Evolutionary conservation across 306 rosid genomes (phyloP), one percentile per base, ranked within the genome.

Genomic region (Fagus sylvatica): DNA sequence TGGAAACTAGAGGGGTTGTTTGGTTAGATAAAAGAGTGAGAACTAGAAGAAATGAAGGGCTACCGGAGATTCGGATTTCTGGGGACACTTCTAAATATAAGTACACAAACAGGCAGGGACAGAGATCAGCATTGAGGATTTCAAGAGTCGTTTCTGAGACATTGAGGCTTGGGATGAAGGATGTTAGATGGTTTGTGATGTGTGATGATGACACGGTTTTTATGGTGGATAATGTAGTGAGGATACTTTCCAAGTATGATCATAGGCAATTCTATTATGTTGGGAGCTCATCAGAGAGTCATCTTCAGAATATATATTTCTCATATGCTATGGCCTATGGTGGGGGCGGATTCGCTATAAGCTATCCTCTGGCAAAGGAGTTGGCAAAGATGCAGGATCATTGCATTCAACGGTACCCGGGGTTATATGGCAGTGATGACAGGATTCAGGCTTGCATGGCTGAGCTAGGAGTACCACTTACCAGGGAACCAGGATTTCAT

Each of bases 381-480:
- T 28, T 95, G 28, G 90, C 89, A 46, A 95, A 86, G 85, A 91
- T 93, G 88, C 99, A 95, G 51, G 99, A 95, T 68, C 86, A 81
- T 28, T 93, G 99, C 76, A 91, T 91, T 82, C 93, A 91, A 13
- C 57, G 98, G 9, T 95, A 93, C 53, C 98, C 98, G 0, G 91
- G 80, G 32, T 76, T 95, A 74, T 95, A 95, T 69, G 99, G 99
- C 2, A 95, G 99, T 30, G 98, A 91, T 85, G 98, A 93, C 28
- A 79, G 99, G 61, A 93, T 93, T 79, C 99, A 95, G 40, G 99
- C 99, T 60, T 93, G 98, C 72, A 93, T 93, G 97, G 85, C 99
- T 7, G 99, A 95, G 79, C 80, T 95, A 3, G 99, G 99, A 1
- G 99, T 91, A 11, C 99, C 98, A 12, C 91, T 95, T 36, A 93